Evolutionary conservation across 257 asterid genomes (phyloP), one percentile per base, ranked within the genome.

Genomic region (Ilex asprella): DNA sequence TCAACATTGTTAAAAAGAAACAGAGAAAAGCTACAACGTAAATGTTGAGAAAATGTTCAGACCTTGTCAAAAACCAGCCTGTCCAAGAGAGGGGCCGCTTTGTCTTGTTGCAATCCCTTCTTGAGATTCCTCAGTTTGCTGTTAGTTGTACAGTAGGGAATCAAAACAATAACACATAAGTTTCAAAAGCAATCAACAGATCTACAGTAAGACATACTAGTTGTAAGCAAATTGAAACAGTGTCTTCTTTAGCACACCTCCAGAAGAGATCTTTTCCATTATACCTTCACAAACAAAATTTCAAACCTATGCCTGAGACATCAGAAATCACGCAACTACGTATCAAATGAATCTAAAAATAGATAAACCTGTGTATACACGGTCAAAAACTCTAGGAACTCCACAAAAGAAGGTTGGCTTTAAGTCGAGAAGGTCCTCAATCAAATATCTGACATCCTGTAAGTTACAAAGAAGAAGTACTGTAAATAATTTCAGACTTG

Each of bases 381-480:
- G 73, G 59, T 92, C 95, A 70, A 64, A 92, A 62, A 92, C 92
- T 83, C 98, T 69, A 31, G 98, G 98, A 65, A 92, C 98, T 63
- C 97, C 98, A 68, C 89, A 88, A 56, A 92, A 92, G 53, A 88
- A 65, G 2, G 98, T 88, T 3, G 98, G 98, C 79, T 82, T 92
- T 31, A 92, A 73, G 53, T 76, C 75, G 29, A 88, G 10, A 72
- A 92, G 97, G 85, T 92, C 98, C 75, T 86, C 95, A 41, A 92
- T 68, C 81, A 92, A 76, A 78, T 72, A 89, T 70, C 93, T 79
- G 56, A 92, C 76, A 63, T 92, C 98, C 97, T 92, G 93, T n/a
- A 27, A 60, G 60, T 71, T 55, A 63, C 56, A 56, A 21, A 56
- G 55, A 66, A 57, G 31, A 11, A 50, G 6, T 58, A 39, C 16